phyloP scores from a whole-genome alignment of 2,329 filamentous ascomycete genomes.

The Clathrospora elynae region DNA sequence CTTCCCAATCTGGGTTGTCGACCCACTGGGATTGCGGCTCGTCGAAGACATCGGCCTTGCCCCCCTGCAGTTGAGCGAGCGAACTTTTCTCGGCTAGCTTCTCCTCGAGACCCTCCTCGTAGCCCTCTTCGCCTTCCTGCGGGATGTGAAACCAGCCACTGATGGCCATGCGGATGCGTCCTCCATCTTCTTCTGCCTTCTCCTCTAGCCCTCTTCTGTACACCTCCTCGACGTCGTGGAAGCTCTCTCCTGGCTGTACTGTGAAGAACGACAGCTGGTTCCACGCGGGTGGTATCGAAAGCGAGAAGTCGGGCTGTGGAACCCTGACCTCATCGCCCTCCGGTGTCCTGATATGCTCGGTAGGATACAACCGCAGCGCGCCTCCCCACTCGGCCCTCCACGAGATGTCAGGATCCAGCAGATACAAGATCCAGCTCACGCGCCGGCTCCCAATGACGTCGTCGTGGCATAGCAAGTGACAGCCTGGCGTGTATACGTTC shows the following conservation, averaged over 20 bases:
- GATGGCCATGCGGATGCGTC: constrained; percentile 91
- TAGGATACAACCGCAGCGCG: constrained; percentile 84
- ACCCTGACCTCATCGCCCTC: constrained; percentile 78
- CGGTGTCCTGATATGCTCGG: constrained; percentile 65
- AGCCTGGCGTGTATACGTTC: constrained; percentile 96
- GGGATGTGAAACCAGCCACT: constrained; percentile 99
- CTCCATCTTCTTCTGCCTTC: constrained; percentile 70
- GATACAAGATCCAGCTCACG: constrained; percentile 95
- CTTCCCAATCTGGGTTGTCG: constrained; percentile 43
- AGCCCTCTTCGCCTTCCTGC: constrained; percentile 91
- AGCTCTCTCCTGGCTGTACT: constrained; percentile 97
- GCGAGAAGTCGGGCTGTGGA: constrained; percentile 75
- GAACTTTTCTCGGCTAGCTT: constrained; percentile 87
- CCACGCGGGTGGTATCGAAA: constrained; percentile 91
- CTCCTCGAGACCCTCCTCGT: constrained; percentile 84
- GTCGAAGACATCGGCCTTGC: constrained; percentile 89
- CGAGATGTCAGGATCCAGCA: constrained; percentile 86
- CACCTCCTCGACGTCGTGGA: constrained; percentile 98
- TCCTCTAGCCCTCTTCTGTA: constrained; percentile 69
- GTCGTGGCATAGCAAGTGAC: constrained; percentile 94
- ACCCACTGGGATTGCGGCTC: constrained; percentile 69
- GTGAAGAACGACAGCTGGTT: constrained; percentile 98
- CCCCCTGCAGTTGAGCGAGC: constrained; percentile 82
- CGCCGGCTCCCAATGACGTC: constrained; percentile 97
- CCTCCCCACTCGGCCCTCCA: constrained; percentile 95